A percentile compares a stretch with the other conserved stretches of the same genome.
These are phyloP conservation scores for Penicillium angulare DNA, from an alignment of 495 filamentous ascomycete species.

Conservation along the genomic window DNA sequence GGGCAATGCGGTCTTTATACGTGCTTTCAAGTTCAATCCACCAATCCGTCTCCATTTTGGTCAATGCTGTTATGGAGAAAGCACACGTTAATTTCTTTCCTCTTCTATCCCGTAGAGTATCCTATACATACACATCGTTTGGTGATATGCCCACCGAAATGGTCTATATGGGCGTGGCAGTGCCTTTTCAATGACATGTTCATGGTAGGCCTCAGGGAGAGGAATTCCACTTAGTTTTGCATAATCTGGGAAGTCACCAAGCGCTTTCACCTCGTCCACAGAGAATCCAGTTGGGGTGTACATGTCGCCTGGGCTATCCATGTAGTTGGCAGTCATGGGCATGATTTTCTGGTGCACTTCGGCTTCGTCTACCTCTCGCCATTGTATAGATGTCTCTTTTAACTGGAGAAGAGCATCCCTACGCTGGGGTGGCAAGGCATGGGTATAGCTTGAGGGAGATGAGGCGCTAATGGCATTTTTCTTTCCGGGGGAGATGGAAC, in stretches of 20 bases:
- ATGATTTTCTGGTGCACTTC: conserved; percentile 34
- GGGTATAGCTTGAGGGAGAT: conserved; percentile 36
- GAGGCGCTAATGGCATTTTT: conserved; percentile 27
- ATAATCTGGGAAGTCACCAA: conserved; percentile 87
- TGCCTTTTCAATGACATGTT: conserved; percentile 66
- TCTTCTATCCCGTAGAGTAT: not conserved
- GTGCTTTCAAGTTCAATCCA: conserved; percentile 87
- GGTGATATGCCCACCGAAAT: conserved; percentile 85
- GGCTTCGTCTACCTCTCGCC: conserved; percentile 28
- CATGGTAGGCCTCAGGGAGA: conserved; percentile 60
- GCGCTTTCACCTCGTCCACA: conserved; percentile 64
- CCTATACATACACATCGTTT: conserved; percentile 80
- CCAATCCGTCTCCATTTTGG: conserved; percentile 80
- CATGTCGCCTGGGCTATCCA: conserved; percentile 29
- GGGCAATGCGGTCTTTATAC: conserved; percentile 66
- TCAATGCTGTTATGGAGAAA: conserved; percentile 55
- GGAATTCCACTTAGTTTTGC: conserved; percentile 75
- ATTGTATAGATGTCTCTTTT: conserved; percentile 16
- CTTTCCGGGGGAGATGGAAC: conserved; percentile 55
- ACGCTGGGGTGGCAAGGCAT: conserved; percentile 56
- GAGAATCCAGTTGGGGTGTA: conserved; percentile 63
- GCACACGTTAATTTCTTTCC: conserved; percentile 10
- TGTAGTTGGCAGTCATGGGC: conserved; percentile 46
- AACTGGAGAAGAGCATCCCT: conserved; percentile 47
- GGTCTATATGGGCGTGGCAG: conserved; percentile 72